phyloP scores from a whole-genome alignment of 768 basidiomycete species.

The Gelatoporia subvermispora region DNA sequence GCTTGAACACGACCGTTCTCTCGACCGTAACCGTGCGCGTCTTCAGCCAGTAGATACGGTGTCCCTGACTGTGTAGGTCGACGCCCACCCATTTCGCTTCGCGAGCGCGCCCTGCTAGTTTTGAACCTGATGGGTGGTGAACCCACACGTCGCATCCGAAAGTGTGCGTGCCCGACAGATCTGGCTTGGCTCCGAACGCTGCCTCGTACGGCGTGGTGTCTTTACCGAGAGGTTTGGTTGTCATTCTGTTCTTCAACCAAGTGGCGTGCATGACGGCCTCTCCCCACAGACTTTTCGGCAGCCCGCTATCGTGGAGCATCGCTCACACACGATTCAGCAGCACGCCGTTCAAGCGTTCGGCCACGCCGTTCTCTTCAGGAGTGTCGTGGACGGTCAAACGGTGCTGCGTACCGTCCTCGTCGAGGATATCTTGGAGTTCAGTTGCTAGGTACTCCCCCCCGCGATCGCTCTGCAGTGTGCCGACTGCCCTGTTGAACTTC shows the following conservation, averaged over 20 bases:
- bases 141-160: conserved; percentile 9
- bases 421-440: too few relatives aligned
- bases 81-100: conserved; percentile 28
- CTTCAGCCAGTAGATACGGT: conserved; percentile 32
- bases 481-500: conserved; percentile 24
- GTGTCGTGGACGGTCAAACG: too few relatives aligned
- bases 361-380: conserved; percentile 40
- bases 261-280: conserved; percentile 29
- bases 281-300: conserved; percentile 39
- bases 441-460: too few relatives aligned
- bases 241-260: conserved; percentile 33
- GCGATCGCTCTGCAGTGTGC: conserved; percentile 37
- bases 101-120: conserved; percentile 7
- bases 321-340: conserved; percentile 30
- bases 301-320: conserved; percentile 28
- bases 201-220: conserved; percentile 19
- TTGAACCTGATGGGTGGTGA: conserved; percentile 1
- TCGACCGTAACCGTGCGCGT: conserved; percentile 22
- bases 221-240: conserved; percentile 20
- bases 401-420: too few relatives aligned
- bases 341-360: conserved; percentile 36
- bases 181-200: not conserved
- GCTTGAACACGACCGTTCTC: conserved; percentile 17
- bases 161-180: not conserved
- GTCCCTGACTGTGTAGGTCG: conserved; percentile 20